Evolutionary conservation across 2,329 filamentous ascomycete species (phyloP), one percentile per base, ranked within the genome.

Genomic region (Xylariaceae sp.): DNA sequence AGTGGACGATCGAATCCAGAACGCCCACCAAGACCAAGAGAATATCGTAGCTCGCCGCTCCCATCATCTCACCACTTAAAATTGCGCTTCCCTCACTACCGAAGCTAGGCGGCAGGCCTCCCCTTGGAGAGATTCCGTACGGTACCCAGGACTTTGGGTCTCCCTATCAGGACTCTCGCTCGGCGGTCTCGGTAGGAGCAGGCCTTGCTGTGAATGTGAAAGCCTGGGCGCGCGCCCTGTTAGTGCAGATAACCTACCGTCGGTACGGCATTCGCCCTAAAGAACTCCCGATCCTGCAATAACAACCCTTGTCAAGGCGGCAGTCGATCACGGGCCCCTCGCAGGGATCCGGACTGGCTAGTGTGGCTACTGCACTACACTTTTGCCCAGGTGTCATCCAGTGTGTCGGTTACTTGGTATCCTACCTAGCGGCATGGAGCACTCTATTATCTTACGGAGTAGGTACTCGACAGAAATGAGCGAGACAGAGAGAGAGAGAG

Each of bases 311-410:
- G 55, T 57, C 60, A 60, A 61, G 61, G 61, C 65, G 65, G 64
- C 62, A 65, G 68, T 68, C 67, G 65, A 70, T 67, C 64, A 67
- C 64, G 62, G 61, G 60, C 68, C 64, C 64, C 64, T 64, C 61
- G 51, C 61, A 60, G 52, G 59, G 57, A 53, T 57, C 37, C 11
- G 41, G 51, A 48, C 47, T 45, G 41, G 41, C 11, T 41, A 41
- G 37, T 13, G 13, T 45, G 13, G 10, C 41, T 45, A 45, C 41
- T 45, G 41, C 47, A 30, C 18, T 49, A 18, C 59, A 48, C 65
- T 64, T 45, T 67, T 64, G 68, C 65, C 61, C 61, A 66, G 57
- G 66, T 61, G 64, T 63, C 62, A 57, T 57, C 62, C 60, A 51
- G 53, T 56, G 34, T 59, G 65, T 63, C 64, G 66, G 67, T 69